Percentiles rank a stretch among this genome's conserved stretches.
phyloP scores from a whole-genome alignment of 345 rosid species.

The Salix brachista region DNA sequence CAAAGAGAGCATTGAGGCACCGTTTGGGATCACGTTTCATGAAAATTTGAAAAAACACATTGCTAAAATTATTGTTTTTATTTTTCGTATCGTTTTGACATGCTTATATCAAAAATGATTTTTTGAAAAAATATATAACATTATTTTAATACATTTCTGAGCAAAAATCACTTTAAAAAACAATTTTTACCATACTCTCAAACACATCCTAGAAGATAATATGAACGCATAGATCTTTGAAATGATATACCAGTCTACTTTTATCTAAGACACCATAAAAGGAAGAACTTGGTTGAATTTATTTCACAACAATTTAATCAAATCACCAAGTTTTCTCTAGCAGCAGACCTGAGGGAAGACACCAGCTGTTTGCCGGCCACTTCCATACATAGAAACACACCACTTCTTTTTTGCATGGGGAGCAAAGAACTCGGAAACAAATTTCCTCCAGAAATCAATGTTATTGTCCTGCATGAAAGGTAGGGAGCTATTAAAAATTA shows the following conservation, averaged over 20 bases:
- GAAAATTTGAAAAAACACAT: too few relatives aligned
- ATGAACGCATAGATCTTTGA: neutral
- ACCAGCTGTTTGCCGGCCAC: constrained; percentile 91
- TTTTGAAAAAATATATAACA: too few relatives aligned
- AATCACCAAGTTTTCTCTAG: constrained; percentile 4
- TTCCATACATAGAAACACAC: constrained; percentile 99
- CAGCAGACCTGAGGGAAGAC: constrained; percentile 90
- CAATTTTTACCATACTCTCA: too few relatives aligned
- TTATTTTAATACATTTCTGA: too few relatives aligned
- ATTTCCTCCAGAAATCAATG: constrained; percentile 97
- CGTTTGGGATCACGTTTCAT: too few relatives aligned
- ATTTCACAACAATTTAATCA: neutral
- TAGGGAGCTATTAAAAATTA: constrained; percentile 19
- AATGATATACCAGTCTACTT: constrained; percentile 7
- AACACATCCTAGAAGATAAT: neutral
- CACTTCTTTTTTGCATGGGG: constrained; percentile 92
- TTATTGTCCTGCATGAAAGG: constrained; percentile 71
- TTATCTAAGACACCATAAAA: neutral
- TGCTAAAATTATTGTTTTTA: too few relatives aligned
- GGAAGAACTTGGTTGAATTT: neutral
- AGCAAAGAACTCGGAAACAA: constrained; percentile 86
- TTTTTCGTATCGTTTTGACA: too few relatives aligned
- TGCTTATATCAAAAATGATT: too few relatives aligned
- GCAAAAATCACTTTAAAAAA: too few relatives aligned
- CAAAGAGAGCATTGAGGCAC: neutral